phyloP scores from a whole-genome alignment of 306 rosid species.

The Begonia fuchsioides region DNA sequence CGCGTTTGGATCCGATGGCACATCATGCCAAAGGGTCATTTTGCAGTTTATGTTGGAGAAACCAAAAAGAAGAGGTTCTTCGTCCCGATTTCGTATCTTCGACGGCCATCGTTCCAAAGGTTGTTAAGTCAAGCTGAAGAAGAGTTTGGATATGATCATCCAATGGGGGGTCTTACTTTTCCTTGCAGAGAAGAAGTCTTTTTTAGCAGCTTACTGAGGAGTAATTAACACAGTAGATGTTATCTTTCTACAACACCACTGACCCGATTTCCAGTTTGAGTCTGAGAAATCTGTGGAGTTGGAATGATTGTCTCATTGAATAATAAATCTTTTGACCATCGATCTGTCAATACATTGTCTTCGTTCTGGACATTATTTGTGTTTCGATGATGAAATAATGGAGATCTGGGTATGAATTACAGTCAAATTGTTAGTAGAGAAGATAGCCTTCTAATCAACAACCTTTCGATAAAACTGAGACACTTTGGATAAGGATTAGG shows the following conservation, averaged over 20 bases:
- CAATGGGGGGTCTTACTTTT: constrained; percentile 28
- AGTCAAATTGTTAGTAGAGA: no score
- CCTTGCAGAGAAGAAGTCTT: constrained; percentile 14
- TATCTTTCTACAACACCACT: neutral
- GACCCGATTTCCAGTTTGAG: neutral
- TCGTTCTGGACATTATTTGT: no score
- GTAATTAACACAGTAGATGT: neutral
- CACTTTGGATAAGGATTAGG: no score
- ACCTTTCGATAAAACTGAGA: no score
- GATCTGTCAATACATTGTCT: no score
- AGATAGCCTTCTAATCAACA: no score
- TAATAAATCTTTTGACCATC: neutral
- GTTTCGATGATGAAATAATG: neutral
- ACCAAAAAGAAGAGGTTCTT: constrained; percentile 19
- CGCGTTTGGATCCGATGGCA: no score
- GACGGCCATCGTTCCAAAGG: constrained; percentile 20
- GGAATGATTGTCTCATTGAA: neutral
- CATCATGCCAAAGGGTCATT: constrained; percentile 21
- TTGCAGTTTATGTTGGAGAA: constrained; percentile 29
- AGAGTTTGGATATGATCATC: constrained; percentile 26
- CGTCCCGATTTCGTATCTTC: constrained; percentile 24
- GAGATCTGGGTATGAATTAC: no score
- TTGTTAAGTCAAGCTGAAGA: constrained; percentile 22
- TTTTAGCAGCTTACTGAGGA: neutral
- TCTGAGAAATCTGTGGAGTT: neutral